These are phyloP conservation scores for Citrullus mucosospermus DNA, from an alignment of 306 rosid species.

Conservation along the genomic window DNA sequence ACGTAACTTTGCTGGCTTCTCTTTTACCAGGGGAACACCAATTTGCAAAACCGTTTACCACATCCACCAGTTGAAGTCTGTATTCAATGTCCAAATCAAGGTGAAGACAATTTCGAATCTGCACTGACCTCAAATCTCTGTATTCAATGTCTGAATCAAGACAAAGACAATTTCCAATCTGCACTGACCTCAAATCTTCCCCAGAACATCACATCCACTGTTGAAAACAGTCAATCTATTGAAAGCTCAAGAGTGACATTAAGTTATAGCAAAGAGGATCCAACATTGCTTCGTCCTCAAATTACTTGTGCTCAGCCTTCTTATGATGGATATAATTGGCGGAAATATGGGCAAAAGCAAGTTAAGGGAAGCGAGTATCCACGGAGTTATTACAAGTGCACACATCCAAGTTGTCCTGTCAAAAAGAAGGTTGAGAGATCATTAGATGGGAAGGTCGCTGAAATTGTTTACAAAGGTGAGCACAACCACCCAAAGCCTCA, in stretches of 20 bases:
- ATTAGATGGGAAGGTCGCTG: slow-evolving; percentile 77
- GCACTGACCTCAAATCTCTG: slow-evolving; percentile 21
- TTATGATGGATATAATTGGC: slow-evolving; percentile 94
- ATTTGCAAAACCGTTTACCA: slow-evolving; percentile 29
- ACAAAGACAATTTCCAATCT: slow-evolving; percentile 19
- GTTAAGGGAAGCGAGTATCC: slow-evolving; percentile 97
- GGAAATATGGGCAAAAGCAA: slow-evolving; percentile 97
- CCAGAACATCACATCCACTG: slow-evolving; percentile 21
- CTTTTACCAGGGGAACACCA: slow-evolving; percentile 55
- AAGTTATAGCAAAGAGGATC: slow-evolving; percentile 42
- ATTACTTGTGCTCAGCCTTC: slow-evolving; percentile 55
- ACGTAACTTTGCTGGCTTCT: not conserved
- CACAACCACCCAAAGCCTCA: slow-evolving; percentile 85
- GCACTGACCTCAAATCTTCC: slow-evolving; percentile 23
- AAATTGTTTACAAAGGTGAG: slow-evolving; percentile 90
- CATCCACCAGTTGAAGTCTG: slow-evolving; percentile 21
- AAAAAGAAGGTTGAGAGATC: slow-evolving; percentile 96
- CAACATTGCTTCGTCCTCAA: slow-evolving; percentile 28
- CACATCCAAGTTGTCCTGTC: slow-evolving; percentile 83
- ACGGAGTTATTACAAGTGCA: slow-evolving; percentile 87
- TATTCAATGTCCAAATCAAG: slow-evolving; percentile 32
- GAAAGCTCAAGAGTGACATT: slow-evolving; percentile 29
- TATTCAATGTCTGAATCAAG: slow-evolving; percentile 31
- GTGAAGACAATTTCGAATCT: slow-evolving; percentile 18
- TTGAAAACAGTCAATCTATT: slow-evolving; percentile 24